Evolutionary conservation across 163 green algal species (phyloP).

Genomic region (Volvox carteri): DNA sequence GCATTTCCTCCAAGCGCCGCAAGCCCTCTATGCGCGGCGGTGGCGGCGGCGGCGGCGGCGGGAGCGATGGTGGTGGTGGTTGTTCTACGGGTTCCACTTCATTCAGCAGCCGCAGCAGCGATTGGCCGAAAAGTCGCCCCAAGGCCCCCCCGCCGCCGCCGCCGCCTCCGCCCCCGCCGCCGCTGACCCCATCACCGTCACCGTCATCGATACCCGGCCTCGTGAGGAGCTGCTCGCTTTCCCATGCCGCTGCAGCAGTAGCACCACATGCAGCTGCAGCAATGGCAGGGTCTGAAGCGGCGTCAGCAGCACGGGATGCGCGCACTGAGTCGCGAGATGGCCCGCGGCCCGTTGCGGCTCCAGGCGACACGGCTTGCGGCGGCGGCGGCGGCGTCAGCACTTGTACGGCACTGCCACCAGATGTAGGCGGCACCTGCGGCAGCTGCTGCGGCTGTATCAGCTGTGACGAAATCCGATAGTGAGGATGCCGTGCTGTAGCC

Average conservation of each 20-base stretch:
- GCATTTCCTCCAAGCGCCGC: not conserved
- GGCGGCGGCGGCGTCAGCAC: not conserved
- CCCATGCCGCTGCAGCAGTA: too few relatives aligned
- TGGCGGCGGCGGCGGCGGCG: not conserved
- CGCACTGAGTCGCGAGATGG: too few relatives aligned
- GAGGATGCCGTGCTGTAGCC: too few relatives aligned
- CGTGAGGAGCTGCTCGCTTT: too few relatives aligned
- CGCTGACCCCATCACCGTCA: not conserved
- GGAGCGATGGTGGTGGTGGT: not conserved
- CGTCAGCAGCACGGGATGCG: too few relatives aligned
- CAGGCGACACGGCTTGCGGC: too few relatives aligned
- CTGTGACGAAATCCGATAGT: too few relatives aligned
- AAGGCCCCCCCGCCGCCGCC: not conserved
- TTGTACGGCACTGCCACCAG: not conserved
- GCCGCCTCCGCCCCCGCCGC: not conserved
- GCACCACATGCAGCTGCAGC: too few relatives aligned
- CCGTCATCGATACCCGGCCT: not conserved
- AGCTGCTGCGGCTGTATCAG: not conserved
- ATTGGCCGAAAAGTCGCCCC: not conserved
- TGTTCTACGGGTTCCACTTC: not conserved
- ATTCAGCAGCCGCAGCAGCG: conserved; percentile 31
- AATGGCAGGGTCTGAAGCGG: too few relatives aligned
- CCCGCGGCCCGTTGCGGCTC: too few relatives aligned
- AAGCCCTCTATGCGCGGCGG: not conserved
- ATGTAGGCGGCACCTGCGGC: not conserved